Base-by-base conservation (phyloP, 208 protist species). In the Trypanosomatidae sp. region DNA sequence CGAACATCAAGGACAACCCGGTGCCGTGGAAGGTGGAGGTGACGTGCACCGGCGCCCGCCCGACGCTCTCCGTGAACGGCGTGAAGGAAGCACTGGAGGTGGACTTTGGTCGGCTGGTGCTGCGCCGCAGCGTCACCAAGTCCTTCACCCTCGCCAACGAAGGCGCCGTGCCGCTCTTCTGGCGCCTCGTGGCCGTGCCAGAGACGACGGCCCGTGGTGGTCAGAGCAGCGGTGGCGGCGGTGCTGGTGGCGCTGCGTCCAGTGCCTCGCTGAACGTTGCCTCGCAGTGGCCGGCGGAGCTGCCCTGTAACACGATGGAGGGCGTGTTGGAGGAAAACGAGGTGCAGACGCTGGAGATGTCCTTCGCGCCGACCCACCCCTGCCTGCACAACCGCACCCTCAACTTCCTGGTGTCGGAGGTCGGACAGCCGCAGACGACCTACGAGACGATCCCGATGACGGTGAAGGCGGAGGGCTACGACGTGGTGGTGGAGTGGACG, bases 401-500 rank as follows among this genome's bases (percentile, higher is more conserved):
- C 33, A 66, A 86, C 66, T 58, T 98, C 1, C 70, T 83, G 9
- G 88, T 97, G 5, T 85, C 74, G 3, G 89, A 97, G 50, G 56
- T 73, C 5, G 72, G 65, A 6, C 66, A 68, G 46, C 65, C 83
- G 10, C 66, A 79, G 33, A 44, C 76, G 3, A 68, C 86, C 13
- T 94, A 88, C 78, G 92, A 98, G 71, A 79, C 82, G 2, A 66
- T 97, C 36, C 85, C 88, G 15, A 62, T 98, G 41, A 76, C 67
- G 1, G 39, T 99, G 12, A 91, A 93, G 71, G 98, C 95, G 50
- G 96, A 99, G 74, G 91, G 91, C 13, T 96, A 98, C 77, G 92
- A 98, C 76, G 89, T 98, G 0, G 88, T 98, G 55, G 69, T 98
- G 10, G 94, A 96, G 74, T 98, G 95, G 85, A 95, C 95, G 28